Evolutionary conservation across 2,329 filamentous ascomycete species (phyloP).

Genomic region (Aspergillus niger): DNA sequence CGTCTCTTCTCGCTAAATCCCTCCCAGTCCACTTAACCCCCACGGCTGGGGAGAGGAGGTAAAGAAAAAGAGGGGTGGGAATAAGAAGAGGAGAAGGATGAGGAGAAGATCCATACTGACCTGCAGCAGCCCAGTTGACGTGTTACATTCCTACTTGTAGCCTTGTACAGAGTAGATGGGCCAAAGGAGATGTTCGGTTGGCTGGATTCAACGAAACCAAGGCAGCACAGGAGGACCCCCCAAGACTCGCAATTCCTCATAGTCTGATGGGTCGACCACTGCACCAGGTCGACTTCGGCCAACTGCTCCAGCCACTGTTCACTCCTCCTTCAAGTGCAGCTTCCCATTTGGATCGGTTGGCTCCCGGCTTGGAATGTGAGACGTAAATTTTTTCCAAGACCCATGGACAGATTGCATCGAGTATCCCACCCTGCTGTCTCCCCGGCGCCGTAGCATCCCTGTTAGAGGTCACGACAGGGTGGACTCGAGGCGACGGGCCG

Average conservation of each 20-base stretch:
- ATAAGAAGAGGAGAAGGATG: not conserved
- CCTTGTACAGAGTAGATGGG: not conserved
- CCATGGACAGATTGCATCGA: not conserved
- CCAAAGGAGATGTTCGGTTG: not conserved
- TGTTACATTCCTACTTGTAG: slow-evolving; percentile 16
- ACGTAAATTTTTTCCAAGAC: not conserved
- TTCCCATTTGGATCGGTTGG: not conserved
- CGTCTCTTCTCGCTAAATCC: too few species aligned
- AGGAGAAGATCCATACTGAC: slow-evolving; percentile 4
- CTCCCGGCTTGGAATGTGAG: not conserved
- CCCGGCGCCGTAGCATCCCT: not conserved
- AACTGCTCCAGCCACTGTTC: not conserved
- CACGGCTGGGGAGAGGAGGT: not conserved
- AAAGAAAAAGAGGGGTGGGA: not conserved
- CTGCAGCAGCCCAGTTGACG: slow-evolving; percentile 13
- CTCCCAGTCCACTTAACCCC: not conserved
- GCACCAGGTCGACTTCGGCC: not conserved
- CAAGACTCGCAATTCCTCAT: not conserved
- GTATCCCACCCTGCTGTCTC: not conserved
- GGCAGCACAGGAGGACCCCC: not conserved
- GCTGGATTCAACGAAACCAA: not conserved
- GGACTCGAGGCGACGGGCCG: not conserved
- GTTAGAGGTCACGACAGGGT: not conserved
- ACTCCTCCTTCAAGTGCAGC: not conserved
- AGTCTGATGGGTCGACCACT: not conserved